Conservation (phyloP, 2,329 filamentous ascomycete genomes). For the Phoma sp. region DNA sequence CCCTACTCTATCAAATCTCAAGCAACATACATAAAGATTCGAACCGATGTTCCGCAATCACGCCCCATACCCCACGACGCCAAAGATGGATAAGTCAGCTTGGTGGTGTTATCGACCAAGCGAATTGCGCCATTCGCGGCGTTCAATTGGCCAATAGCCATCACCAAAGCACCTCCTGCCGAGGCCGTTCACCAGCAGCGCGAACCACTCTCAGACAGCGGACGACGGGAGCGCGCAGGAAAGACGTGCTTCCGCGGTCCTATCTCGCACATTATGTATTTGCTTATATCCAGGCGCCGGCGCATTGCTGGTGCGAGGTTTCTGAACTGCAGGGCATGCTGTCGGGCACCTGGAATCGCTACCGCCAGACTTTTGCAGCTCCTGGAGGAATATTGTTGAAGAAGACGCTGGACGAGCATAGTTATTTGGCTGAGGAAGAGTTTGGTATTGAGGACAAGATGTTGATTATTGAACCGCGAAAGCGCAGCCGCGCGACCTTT, state of each 20-base stretch:
- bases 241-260: not conserved
- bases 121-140: conserved; percentile 17
- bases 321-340: conserved; percentile 11
- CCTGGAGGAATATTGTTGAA: not conserved
- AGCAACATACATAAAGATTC: too few species aligned
- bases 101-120: conserved; percentile 11
- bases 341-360: conserved; percentile 5
- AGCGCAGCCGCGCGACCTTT: not conserved
- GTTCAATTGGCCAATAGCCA: conserved; percentile 6
- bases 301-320: not conserved
- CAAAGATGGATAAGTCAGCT: not conserved
- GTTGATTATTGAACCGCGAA: conserved; percentile 9
- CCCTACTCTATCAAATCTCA: too few species aligned
- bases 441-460: not conserved
- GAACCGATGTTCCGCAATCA: too few species aligned
- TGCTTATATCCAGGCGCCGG: conserved; percentile 5
- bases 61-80: too few species aligned
- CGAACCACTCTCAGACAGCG: conserved; percentile 14
- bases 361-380: conserved; percentile 5
- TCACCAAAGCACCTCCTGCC: conserved; percentile 3
- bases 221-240: conserved; percentile 7
- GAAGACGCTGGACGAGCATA: not conserved
- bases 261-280: conserved; percentile 4
- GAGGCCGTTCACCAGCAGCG: conserved; percentile 4
- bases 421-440: not conserved